These are phyloP conservation scores for Phytophthora ohioensis DNA, from an alignment of 352 stramenopile genomes.

Conservation along the genomic window DNA sequence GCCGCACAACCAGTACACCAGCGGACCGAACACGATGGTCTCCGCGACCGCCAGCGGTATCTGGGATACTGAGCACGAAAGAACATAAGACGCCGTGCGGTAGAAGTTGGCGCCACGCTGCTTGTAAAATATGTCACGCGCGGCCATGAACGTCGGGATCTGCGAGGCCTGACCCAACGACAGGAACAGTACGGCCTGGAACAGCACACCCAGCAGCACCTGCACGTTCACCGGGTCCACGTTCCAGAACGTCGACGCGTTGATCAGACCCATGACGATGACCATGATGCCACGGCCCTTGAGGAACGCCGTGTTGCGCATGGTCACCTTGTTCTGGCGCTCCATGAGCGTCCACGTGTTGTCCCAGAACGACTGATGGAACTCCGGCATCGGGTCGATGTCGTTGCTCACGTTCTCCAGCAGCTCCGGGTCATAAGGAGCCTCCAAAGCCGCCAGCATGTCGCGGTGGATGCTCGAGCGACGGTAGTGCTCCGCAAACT, in stretches of 20 bases:
- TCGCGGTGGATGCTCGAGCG: constrained; percentile 38
- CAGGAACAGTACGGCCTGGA: constrained; percentile 79
- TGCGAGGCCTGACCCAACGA: constrained; percentile 75
- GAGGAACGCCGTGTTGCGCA: constrained; percentile 59
- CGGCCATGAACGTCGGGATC: constrained; percentile 77
- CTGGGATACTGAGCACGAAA: constrained; percentile 67
- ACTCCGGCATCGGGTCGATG: constrained; percentile 52
- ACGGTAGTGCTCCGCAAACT: constrained; percentile 46
- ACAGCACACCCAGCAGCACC: constrained; percentile 77
- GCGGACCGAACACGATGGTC: constrained; percentile 75
- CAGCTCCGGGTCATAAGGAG: constrained; percentile 35
- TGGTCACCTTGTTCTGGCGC: constrained; percentile 70
- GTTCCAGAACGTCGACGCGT: constrained; percentile 55
- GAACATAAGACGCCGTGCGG: constrained; percentile 63
- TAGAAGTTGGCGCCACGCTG: constrained; percentile 85
- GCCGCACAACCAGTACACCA: constrained; percentile 89
- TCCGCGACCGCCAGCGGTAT: constrained; percentile 70
- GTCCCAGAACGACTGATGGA: constrained; percentile 51
- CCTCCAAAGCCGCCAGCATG: constrained; percentile 37
- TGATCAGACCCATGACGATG: constrained; percentile 49
- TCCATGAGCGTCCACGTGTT: constrained; percentile 45
- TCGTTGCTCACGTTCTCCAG: constrained; percentile 37
- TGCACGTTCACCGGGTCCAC: constrained; percentile 47
- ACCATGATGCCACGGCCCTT: constrained; percentile 51
- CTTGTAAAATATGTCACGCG: constrained; percentile 81